A percentile compares a stretch with the other conserved stretches of the same genome.
These are phyloP conservation scores for Trichoderma guizhouense DNA, from an alignment of 2,329 filamentous ascomycete genomes.

Conservation along the genomic window DNA sequence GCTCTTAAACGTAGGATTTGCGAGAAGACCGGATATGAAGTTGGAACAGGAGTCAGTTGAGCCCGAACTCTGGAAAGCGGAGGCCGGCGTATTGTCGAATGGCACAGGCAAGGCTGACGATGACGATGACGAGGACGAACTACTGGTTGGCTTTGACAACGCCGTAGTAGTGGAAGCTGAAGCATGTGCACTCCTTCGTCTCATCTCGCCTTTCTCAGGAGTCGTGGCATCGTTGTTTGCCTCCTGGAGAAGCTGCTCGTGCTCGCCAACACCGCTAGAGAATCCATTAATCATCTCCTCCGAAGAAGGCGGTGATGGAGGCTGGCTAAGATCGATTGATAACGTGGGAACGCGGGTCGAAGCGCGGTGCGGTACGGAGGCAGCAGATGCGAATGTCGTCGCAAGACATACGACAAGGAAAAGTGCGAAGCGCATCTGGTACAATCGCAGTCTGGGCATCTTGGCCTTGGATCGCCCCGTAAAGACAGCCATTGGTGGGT, in stretches of 20 bases:
- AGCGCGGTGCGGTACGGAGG: slow-evolving; percentile 5
- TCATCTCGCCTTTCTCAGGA: slow-evolving; percentile 19
- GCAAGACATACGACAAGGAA: slow-evolving; percentile 13
- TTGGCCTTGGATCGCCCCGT: neutral
- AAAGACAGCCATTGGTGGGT: neutral
- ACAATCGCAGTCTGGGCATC: neutral
- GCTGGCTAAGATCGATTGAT: neutral
- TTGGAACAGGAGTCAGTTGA: slow-evolving; percentile 54
- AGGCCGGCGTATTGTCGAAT: slow-evolving; percentile 63
- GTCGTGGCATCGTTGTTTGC: neutral
- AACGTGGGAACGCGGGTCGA: slow-evolving; percentile 13
- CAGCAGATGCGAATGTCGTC: slow-evolving; percentile 5
- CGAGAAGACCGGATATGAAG: slow-evolving; percentile 68
- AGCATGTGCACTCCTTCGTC: neutral
- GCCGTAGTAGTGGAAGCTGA: neutral
- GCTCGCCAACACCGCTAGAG: neutral
- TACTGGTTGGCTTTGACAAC: slow-evolving; percentile 4
- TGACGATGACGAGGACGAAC: neutral
- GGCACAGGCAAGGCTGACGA: slow-evolving; percentile 53
- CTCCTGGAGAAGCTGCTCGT: neutral
- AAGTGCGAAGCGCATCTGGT: slow-evolving; percentile 8
- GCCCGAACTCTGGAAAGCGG: slow-evolving; percentile 55
- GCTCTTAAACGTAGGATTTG: slow-evolving; percentile 61
- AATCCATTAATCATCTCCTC: neutral
- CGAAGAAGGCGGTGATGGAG: neutral